phyloP scores from a whole-genome alignment of 192 early-diverging fungal species.

The Backusella morwellensis region DNA sequence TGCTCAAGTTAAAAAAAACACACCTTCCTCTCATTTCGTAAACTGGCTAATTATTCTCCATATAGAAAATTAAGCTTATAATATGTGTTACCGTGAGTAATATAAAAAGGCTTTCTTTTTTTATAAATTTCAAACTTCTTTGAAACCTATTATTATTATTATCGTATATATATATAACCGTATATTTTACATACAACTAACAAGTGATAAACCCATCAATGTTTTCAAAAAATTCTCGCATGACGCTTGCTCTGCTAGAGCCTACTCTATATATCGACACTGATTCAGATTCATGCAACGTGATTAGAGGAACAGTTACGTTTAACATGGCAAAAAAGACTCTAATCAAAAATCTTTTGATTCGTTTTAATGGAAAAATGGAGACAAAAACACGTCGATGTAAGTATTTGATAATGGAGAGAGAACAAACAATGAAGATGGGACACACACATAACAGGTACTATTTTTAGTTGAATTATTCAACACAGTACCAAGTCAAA shows the following conservation, averaged over 20 bases:
- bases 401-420: background rate
- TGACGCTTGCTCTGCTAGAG: background rate
- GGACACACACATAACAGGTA: background rate
- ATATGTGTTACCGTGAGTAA: no score
- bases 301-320: constrained; percentile 3
- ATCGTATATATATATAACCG: no score
- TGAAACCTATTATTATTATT: no score
- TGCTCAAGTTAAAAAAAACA: no score
- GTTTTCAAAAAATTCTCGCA: background rate
- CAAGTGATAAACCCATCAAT: background rate
- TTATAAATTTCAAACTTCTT: no score
- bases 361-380: background rate
- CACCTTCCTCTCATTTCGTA: no score
- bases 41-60: no score
- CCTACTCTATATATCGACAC: background rate
- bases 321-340: background rate
- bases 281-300: background rate
- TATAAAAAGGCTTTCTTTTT: no score
- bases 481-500: background rate
- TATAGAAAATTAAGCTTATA: no score
- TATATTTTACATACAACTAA: no score
- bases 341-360: background rate
- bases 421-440: background rate
- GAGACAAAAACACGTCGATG: background rate
- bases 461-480: background rate